A percentile compares a stretch with the other conserved stretches of the same genome.
Conservation (phyloP, 495 filamentous ascomycete genomes). For the Penicillium canariense region DNA sequence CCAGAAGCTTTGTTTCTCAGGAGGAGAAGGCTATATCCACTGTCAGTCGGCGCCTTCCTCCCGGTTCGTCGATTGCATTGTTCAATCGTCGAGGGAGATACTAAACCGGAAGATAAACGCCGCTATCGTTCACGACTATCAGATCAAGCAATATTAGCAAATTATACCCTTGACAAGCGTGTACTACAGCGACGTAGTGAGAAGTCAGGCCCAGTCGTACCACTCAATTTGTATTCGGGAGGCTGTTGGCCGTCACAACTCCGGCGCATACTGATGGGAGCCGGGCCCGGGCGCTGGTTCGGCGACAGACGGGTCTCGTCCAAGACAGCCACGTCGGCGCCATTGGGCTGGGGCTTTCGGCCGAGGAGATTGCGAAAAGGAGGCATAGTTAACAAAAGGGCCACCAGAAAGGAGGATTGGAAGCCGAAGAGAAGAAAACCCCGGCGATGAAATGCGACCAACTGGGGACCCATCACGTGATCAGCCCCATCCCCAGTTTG, state of each 20-base stretch:
- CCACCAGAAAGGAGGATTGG: neutral
- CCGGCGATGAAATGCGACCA: neutral
- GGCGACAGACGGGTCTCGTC: constrained; percentile 53
- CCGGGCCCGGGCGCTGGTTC: constrained; percentile 30
- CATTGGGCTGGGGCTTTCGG: constrained; percentile 53
- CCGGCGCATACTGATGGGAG: constrained; percentile 59
- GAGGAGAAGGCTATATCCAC: constrained; percentile 72
- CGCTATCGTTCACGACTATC: constrained; percentile 92
- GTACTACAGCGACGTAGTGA: neutral
- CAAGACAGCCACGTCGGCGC: constrained; percentile 38
- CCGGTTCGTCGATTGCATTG: constrained; percentile 1
- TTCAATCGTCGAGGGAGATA: constrained; percentile 1
- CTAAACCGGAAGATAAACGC: constrained; percentile 89
- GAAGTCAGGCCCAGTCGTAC: constrained; percentile 44
- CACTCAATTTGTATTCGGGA: constrained; percentile 79
- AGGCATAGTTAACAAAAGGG: constrained; percentile 44
- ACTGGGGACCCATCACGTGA: constrained; percentile 2
- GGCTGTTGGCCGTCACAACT: constrained; percentile 53
- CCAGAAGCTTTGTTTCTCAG: constrained; percentile 86
- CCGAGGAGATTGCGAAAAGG: constrained; percentile 73
- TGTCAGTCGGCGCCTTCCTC: constrained; percentile 14
- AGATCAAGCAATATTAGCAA: neutral
- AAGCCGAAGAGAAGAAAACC: neutral
- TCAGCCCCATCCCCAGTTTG: neutral
- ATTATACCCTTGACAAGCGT: neutral